Percentiles rank a stretch among this genome's conserved stretches.
These are phyloP conservation scores for Chaetomium tenue DNA, from an alignment of 495 filamentous ascomycete species.

Conservation along the genomic window DNA sequence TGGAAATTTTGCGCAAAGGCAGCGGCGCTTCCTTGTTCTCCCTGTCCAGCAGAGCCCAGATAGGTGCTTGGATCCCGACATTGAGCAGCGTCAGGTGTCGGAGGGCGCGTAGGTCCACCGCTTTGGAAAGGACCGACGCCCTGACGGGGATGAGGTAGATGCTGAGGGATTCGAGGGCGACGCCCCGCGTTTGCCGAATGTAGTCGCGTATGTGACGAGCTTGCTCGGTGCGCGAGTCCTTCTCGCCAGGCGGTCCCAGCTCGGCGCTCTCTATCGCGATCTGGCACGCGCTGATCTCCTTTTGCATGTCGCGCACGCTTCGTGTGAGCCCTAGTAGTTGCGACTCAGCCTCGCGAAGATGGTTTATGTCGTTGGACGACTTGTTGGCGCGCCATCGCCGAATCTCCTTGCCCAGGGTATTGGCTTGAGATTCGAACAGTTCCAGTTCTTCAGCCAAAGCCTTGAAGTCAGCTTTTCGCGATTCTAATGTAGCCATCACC, in stretches of 20 bases:
- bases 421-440: conserved; percentile 24
- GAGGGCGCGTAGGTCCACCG: conserved; percentile 53
- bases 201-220: conserved; percentile 48
- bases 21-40: conserved; percentile 51
- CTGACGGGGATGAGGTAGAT: conserved; percentile 59
- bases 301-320: conserved; percentile 26
- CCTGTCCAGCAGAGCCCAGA: conserved; percentile 55
- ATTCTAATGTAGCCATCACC: conserved; percentile 19
- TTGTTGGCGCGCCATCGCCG: conserved; percentile 17
- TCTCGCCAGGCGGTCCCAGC: conserved; percentile 13
- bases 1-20: conserved; percentile 55
- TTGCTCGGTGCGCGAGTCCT: conserved; percentile 16
- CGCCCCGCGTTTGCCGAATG: conserved; percentile 52
- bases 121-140: conserved; percentile 50
- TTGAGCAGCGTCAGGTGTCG: conserved; percentile 58
- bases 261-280: conserved; percentile 29
- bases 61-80: conserved; percentile 56
- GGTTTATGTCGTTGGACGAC: neutral
- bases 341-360: conserved; percentile 25
- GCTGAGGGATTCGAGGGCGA: conserved; percentile 51
- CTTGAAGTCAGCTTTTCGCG: conserved; percentile 28
- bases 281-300: conserved; percentile 28
- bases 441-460: conserved; percentile 29
- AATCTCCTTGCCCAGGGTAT: conserved; percentile 26
- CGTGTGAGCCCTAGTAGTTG: conserved; percentile 18